These are phyloP conservation scores for Chaetomium olivaceum DNA, from an alignment of 2,329 filamentous ascomycete genomes.

Conservation along the genomic window DNA sequence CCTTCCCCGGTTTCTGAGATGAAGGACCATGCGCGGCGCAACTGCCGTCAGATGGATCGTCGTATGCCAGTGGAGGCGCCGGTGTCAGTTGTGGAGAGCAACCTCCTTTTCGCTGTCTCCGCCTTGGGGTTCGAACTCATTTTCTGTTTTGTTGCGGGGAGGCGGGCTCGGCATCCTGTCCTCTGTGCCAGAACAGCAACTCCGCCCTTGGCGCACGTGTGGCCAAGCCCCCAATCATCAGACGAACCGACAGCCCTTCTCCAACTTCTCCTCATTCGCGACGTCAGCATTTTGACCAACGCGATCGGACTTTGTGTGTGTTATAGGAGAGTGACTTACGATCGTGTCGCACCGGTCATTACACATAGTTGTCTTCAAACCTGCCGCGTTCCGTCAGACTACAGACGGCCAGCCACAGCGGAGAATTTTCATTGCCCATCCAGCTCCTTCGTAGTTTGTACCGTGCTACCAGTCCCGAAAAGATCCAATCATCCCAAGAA, in stretches of 20 bases:
- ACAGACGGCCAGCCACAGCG: background rate
- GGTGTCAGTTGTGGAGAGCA: background rate
- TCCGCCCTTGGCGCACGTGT: slow-evolving; percentile 9
- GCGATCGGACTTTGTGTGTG: background rate
- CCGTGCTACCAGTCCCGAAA: background rate
- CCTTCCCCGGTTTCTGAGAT: slow-evolving; percentile 7
- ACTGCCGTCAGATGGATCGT: slow-evolving; percentile 6
- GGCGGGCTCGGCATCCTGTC: background rate
- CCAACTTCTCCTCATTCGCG: too few relatives aligned
- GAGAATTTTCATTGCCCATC: background rate
- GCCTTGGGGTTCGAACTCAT: background rate
- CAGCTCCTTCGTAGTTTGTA: background rate
- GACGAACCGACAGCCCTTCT: background rate
- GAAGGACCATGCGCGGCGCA: background rate
- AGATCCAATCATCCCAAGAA: too few relatives aligned
- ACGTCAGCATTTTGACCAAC: background rate
- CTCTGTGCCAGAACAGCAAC: too few relatives aligned
- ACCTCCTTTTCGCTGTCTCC: background rate
- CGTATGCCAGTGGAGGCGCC: background rate
- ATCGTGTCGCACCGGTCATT: background rate
- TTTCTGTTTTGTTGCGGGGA: background rate
- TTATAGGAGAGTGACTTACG: background rate
- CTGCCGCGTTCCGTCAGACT: background rate
- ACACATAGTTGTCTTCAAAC: background rate
- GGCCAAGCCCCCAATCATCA: background rate